These are phyloP conservation scores for Takashimella tepidaria DNA, from an alignment of 1,284 basidiomycete species.

Conservation along the genomic window DNA sequence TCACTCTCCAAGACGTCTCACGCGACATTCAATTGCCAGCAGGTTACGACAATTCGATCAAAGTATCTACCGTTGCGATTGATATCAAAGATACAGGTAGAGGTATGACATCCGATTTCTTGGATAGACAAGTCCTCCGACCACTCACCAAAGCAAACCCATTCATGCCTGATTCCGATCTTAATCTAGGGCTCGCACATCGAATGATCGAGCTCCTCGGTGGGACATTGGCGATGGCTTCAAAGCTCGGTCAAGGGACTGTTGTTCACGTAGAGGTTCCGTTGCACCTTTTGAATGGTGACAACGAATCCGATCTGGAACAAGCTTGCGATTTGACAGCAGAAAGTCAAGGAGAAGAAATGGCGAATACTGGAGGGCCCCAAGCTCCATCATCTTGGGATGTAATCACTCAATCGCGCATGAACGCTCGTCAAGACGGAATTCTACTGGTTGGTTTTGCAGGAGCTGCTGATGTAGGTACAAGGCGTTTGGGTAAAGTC, in stretches of 20 bases:
- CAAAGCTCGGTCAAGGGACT: slow-evolving; percentile 22
- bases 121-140: slow-evolving; percentile 20
- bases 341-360: not conserved
- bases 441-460: slow-evolving; percentile 26
- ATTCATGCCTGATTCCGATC: slow-evolving; percentile 27
- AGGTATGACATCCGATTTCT: slow-evolving; percentile 32
- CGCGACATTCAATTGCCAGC: slow-evolving; percentile 26
- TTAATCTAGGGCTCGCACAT: slow-evolving; percentile 25
- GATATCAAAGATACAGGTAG: slow-evolving; percentile 36
- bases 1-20: slow-evolving; percentile 33
- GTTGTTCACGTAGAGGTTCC: slow-evolving; percentile 27
- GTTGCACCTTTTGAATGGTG: slow-evolving; percentile 18
- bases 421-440: slow-evolving; percentile 21
- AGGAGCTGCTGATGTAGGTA: slow-evolving; percentile 10
- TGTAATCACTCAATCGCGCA: not conserved
- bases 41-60: slow-evolving; percentile 27
- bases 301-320: slow-evolving; percentile 17
- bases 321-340: not conserved
- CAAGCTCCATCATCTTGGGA: not conserved
- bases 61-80: slow-evolving; percentile 29
- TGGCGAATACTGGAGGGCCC: not conserved
- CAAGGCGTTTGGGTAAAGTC: slow-evolving; percentile 28
- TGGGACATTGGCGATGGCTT: slow-evolving; percentile 24
- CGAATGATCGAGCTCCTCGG: slow-evolving; percentile 30
- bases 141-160: slow-evolving; percentile 31